These are phyloP conservation scores for Fusarium scirpi DNA, from an alignment of 2,329 filamentous ascomycete species.

Conservation along the genomic window DNA sequence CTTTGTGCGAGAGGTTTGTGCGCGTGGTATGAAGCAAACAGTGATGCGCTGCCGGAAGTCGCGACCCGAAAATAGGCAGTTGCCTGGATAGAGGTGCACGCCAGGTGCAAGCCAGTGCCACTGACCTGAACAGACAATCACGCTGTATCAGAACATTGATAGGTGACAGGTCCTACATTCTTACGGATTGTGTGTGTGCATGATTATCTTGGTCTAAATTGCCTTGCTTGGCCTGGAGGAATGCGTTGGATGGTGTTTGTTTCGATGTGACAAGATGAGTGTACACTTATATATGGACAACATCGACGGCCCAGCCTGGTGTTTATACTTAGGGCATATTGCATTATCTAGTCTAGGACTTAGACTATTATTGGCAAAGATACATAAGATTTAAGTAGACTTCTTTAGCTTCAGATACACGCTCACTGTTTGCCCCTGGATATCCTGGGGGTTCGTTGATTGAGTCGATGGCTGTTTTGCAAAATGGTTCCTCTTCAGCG, in stretches of 20 bases:
- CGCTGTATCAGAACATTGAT: neutral
- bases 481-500: too few species aligned
- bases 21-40: neutral
- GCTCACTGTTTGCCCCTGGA: too few species aligned
- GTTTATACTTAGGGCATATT: neutral
- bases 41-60: neutral
- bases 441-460: too few species aligned
- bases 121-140: neutral
- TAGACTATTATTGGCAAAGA: too few species aligned
- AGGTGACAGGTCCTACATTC: neutral
- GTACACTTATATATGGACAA: neutral
- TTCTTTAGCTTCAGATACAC: too few species aligned
- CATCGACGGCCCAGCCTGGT: neutral
- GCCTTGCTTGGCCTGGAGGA: neutral
- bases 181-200: neutral
- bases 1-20: too few species aligned
- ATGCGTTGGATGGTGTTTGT: neutral
- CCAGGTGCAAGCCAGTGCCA: neutral
- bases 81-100: neutral
- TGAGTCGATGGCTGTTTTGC: too few species aligned
- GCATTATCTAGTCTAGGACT: neutral
- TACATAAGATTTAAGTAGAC: too few species aligned
- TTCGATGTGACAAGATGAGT: neutral
- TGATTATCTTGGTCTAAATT: too few species aligned
- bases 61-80: neutral